Evolutionary conservation across 1,139 yeast species (phyloP).

Genomic region (Lodderomyces margitis): DNA sequence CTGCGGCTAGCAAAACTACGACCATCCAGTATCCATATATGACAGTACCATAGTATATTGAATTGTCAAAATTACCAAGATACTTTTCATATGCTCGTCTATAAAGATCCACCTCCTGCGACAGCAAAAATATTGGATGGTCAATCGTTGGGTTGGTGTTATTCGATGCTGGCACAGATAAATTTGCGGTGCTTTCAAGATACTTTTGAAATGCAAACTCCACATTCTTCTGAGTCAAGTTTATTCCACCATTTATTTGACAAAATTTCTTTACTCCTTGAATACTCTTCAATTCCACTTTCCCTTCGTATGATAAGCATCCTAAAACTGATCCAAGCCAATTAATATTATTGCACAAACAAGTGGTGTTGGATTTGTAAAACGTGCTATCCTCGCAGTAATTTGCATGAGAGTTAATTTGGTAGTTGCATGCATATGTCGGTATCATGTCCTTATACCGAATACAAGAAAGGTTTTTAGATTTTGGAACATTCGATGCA

Average conservation of each 20-base stretch:
- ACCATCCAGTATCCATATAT: constrained; percentile 49
- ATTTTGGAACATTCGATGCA: constrained; percentile 7
- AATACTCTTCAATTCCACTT: constrained; percentile 6
- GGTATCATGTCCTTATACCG: constrained; percentile 8
- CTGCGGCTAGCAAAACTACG: constrained; percentile 38
- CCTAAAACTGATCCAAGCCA: constrained; percentile 19
- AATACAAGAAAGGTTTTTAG: constrained; percentile 6
- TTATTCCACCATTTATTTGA: constrained; percentile 10
- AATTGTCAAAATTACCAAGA: constrained; percentile 33
- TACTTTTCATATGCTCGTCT: constrained; percentile 7
- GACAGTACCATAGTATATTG: constrained; percentile 49
- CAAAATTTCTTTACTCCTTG: constrained; percentile 15
- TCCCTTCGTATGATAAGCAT: constrained; percentile 12
- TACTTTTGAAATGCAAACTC: background rate
- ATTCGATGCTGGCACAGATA: background rate
- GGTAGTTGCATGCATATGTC: constrained; percentile 19
- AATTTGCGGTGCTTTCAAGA: background rate
- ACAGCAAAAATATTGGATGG: constrained; percentile 4
- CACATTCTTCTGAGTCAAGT: background rate
- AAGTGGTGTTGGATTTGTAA: constrained; percentile 9
- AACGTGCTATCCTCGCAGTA: constrained; percentile 15
- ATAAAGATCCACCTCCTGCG: constrained; percentile 3
- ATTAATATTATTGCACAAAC: constrained; percentile 15
- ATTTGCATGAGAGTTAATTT: constrained; percentile 15
- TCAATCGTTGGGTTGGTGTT: constrained; percentile 21